Percentiles rank a stretch among this genome's conserved stretches.
phyloP scores from a whole-genome alignment of 139 green algal species.

The Coelastrella sp. region DNA sequence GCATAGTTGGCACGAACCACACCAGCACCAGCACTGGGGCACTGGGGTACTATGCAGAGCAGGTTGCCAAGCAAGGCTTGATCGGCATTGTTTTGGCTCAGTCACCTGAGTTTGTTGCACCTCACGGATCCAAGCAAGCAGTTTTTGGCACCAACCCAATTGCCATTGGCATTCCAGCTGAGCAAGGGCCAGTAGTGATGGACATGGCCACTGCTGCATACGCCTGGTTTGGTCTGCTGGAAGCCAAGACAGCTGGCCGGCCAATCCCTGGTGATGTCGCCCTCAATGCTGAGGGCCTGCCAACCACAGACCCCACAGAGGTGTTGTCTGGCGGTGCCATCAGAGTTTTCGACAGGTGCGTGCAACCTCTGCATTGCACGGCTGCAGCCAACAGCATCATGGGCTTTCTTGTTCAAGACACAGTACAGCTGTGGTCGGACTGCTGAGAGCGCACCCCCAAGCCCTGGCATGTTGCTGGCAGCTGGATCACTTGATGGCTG shows the following conservation, averaged over 20 bases:
- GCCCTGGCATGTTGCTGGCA: no score
- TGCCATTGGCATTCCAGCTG: constrained; percentile 68
- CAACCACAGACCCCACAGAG: constrained; percentile 76
- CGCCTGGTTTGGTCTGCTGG: constrained; percentile 81
- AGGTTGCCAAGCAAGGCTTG: constrained; percentile 67
- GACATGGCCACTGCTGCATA: constrained; percentile 86
- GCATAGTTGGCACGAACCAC: constrained; percentile 81
- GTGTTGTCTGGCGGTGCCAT: constrained; percentile 79
- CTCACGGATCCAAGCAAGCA: constrained; percentile 74
- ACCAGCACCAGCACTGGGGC: constrained; percentile 78
- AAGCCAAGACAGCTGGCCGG: constrained; percentile 75
- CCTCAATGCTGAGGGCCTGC: constrained; percentile 63
- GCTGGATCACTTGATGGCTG: no score
- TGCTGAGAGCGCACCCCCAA: no score
- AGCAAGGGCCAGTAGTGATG: constrained; percentile 60
- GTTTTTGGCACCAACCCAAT: constrained; percentile 91
- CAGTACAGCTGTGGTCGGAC: no score
- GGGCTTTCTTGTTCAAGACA: no score
- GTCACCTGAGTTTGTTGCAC: constrained; percentile 86
- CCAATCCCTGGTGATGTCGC: constrained; percentile 74
- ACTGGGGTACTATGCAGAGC: constrained; percentile 66
- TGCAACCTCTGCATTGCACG: not conserved
- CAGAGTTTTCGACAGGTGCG: constrained; percentile 76
- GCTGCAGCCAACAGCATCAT: no score
- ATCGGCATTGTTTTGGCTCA: constrained; percentile 81